Conservation (phyloP, 345 rosid species). For the Citrus unshiu region DNA sequence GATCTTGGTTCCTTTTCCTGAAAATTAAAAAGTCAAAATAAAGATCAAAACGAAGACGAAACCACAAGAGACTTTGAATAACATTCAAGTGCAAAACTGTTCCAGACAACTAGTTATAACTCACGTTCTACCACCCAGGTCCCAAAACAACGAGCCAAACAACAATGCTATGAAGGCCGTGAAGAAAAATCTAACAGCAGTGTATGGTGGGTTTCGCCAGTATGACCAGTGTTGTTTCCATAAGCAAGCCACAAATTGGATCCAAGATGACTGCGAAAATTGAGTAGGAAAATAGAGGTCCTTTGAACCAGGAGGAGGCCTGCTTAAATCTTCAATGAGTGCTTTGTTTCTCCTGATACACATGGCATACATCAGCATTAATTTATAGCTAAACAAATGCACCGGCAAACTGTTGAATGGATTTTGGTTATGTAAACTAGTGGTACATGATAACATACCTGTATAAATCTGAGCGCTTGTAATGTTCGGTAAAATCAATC, state of each 20-base stretch:
- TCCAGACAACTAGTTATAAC: neutral
- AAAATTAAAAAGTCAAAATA: neutral
- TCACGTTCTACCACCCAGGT: slow-evolving; percentile 64
- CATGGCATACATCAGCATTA: neutral
- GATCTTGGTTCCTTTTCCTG: slow-evolving; percentile 41
- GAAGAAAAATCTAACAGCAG: slow-evolving; percentile 64
- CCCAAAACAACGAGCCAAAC: slow-evolving; percentile 80
- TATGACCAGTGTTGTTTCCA: slow-evolving; percentile 80
- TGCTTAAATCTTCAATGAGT: slow-evolving; percentile 52
- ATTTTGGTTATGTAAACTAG: neutral
- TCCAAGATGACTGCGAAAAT: slow-evolving; percentile 52
- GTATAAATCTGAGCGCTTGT: slow-evolving; percentile 56
- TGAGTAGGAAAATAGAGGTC: slow-evolving; percentile 53
- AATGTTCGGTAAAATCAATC: slow-evolving; percentile 52
- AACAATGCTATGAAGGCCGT: slow-evolving; percentile 55
- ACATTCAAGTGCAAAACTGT: neutral
- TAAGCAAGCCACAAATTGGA: slow-evolving; percentile 60
- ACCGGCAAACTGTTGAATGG: neutral
- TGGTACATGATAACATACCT: slow-evolving; percentile 26
- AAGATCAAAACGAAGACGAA: neutral
- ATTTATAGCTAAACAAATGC: neutral
- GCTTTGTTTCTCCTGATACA: slow-evolving; percentile 66
- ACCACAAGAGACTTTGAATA: neutral
- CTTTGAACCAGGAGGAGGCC: slow-evolving; percentile 53
- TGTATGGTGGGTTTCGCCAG: slow-evolving; percentile 77